Conservation (phyloP, 805 yeast genomes). For the Nakazawaea peltata region DNA sequence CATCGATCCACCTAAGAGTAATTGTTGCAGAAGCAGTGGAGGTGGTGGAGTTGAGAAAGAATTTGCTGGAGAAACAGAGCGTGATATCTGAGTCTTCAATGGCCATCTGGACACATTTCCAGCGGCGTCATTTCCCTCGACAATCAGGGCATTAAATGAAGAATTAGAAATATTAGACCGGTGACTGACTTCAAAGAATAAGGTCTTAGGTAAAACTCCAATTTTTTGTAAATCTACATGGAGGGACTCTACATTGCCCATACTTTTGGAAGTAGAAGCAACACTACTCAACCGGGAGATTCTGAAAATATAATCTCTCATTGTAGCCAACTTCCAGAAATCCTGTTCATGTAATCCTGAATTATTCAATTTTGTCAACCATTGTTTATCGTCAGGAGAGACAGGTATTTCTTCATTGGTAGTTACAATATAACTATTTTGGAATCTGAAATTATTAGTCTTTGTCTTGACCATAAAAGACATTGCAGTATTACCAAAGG, state of each 20-base stretch:
- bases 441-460: slow-evolving; percentile 8
- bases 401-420: slow-evolving; percentile 40
- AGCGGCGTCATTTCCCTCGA: too few species aligned
- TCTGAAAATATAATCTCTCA: slow-evolving; percentile 60
- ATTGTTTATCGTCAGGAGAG: slow-evolving; percentile 57
- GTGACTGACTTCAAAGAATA: slow-evolving; percentile 38
- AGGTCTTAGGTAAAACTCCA: slow-evolving; percentile 39
- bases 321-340: slow-evolving; percentile 72
- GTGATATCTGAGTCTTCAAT: too few species aligned
- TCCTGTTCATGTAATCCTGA: slow-evolving; percentile 71
- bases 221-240: slow-evolving; percentile 20
- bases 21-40: neutral
- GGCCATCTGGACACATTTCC: neutral
- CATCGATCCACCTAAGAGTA: slow-evolving; percentile 4
- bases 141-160: too few species aligned
- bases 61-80: neutral
- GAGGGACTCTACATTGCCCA: too few species aligned
- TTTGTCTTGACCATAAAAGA: slow-evolving; percentile 22
- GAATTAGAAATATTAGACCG: slow-evolving; percentile 15
- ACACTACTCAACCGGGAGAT: slow-evolving; percentile 32
- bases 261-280: neutral
- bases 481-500: slow-evolving; percentile 36
- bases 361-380: slow-evolving; percentile 64
- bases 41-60: neutral
- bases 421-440: slow-evolving; percentile 13